Evolutionary conservation across 2,329 filamentous ascomycete genomes (phyloP).

Genomic region (Stenocarpella maydis): DNA sequence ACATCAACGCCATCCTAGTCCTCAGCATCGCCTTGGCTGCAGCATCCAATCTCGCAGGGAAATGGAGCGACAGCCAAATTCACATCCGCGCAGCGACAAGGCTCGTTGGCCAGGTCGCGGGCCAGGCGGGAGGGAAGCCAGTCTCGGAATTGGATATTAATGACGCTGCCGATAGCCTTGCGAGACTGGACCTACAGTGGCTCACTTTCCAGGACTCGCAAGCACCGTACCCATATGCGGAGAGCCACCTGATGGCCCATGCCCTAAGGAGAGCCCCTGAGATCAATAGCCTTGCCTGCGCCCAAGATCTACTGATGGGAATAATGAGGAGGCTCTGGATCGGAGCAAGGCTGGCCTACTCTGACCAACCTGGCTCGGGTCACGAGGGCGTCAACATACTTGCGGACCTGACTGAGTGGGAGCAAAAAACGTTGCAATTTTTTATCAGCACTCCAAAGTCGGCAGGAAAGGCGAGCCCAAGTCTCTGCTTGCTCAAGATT

Average conservation of each 20-base stretch:
- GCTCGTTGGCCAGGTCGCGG: slow-evolving; percentile 37
- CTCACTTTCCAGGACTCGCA: slow-evolving; percentile 46
- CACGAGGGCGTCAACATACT: neutral
- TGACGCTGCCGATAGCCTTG: slow-evolving; percentile 38
- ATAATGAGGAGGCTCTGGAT: slow-evolving; percentile 35
- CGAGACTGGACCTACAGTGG: slow-evolving; percentile 46
- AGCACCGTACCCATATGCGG: slow-evolving; percentile 43
- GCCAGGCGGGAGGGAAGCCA: neutral
- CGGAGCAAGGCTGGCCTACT: neutral
- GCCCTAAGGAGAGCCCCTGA: neutral
- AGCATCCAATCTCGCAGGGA: slow-evolving; percentile 44
- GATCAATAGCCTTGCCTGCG: slow-evolving; percentile 32
- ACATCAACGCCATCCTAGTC: slow-evolving; percentile 41
- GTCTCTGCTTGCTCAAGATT: slow-evolving; percentile 37
- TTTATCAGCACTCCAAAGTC: neutral
- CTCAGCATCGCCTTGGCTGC: slow-evolving; percentile 46
- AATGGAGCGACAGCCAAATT: slow-evolving; percentile 43
- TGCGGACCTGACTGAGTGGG: slow-evolving; percentile 7
- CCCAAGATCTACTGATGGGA: slow-evolving; percentile 34
- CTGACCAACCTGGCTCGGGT: neutral
- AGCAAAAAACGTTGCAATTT: slow-evolving; percentile 1
- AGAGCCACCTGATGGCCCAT: slow-evolving; percentile 1
- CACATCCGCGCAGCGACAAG: slow-evolving; percentile 45
- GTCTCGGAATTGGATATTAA: slow-evolving; percentile 34
- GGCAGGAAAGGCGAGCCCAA: neutral